Conservation (phyloP, 2,329 filamentous ascomycete species). For the Geosmithia putterillii region DNA sequence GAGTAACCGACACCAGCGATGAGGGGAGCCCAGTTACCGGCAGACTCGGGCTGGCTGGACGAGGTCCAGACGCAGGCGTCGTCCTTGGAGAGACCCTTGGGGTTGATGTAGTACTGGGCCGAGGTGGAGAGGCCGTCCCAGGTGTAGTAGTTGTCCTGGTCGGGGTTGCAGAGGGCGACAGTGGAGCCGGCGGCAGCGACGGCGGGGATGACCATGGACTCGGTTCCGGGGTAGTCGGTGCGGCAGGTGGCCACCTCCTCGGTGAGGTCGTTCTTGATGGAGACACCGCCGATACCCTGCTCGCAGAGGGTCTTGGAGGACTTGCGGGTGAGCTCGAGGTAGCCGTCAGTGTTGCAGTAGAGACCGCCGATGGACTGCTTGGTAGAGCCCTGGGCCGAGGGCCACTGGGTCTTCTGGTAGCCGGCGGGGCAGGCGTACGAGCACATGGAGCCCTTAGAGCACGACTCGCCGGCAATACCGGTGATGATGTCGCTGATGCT, state of each 20-base stretch:
- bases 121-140: slow-evolving; percentile 68
- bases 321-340: slow-evolving; percentile 65
- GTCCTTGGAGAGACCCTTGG: slow-evolving; percentile 51
- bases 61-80: slow-evolving; percentile 67
- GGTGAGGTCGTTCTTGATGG: slow-evolving; percentile 62
- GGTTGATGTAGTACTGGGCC: slow-evolving; percentile 96
- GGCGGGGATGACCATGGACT: slow-evolving; percentile 75
- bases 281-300: slow-evolving; percentile 55
- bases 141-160: slow-evolving; percentile 59
- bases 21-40: slow-evolving; percentile 79
- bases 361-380: slow-evolving; percentile 84
- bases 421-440: slow-evolving; percentile 88
- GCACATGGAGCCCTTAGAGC: slow-evolving; percentile 59
- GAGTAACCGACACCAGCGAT: slow-evolving; percentile 73
- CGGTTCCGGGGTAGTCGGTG: slow-evolving; percentile 91
- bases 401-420: slow-evolving; percentile 90
- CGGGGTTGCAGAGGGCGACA: slow-evolving; percentile 61
- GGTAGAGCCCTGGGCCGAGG: slow-evolving; percentile 59
- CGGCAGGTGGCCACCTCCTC: slow-evolving; percentile 67
- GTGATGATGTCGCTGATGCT: slow-evolving; percentile 55
- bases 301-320: slow-evolving; percentile 50
- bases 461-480: slow-evolving; percentile 46
- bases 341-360: slow-evolving; percentile 60
- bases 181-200: slow-evolving; percentile 45
- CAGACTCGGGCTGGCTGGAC: slow-evolving; percentile 31